These are phyloP conservation scores for Pseudozyma hubeiensis DNA, from an alignment of 1,284 basidiomycete species.

Conservation along the genomic window DNA sequence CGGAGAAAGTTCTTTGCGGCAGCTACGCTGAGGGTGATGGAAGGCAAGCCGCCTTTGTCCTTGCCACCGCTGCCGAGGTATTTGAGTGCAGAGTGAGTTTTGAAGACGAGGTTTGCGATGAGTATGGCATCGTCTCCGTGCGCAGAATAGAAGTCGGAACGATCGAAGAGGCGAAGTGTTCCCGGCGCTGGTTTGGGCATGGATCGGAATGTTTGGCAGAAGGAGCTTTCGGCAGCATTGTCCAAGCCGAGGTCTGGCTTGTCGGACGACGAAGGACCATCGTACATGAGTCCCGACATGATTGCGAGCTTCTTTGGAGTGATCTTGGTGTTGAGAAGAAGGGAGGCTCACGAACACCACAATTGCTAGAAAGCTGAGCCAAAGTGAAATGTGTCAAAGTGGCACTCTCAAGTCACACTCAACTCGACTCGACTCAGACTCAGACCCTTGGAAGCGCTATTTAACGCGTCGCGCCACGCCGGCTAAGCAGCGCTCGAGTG, in stretches of 20 bases:
- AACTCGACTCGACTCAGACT: slow-evolving; percentile 12
- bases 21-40: slow-evolving; percentile 81
- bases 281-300: slow-evolving; percentile 67
- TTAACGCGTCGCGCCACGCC: slow-evolving; percentile 38
- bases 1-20: slow-evolving; percentile 88
- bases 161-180: slow-evolving; percentile 66
- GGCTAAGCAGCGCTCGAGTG: background rate
- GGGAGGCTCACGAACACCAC: background rate
- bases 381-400: slow-evolving; percentile 18
- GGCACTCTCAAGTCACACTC: slow-evolving; percentile 12
- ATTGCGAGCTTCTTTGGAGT: slow-evolving; percentile 30
- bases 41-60: slow-evolving; percentile 53
- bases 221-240: slow-evolving; percentile 55
- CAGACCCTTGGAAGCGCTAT: too few relatives aligned
- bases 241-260: slow-evolving; percentile 60
- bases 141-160: slow-evolving; percentile 83
- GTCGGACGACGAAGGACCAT: slow-evolving; percentile 45
- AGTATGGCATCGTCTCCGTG: slow-evolving; percentile 90
- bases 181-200: slow-evolving; percentile 50
- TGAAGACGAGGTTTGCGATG: slow-evolving; percentile 81
- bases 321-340: slow-evolving; percentile 1
- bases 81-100: slow-evolving; percentile 67
- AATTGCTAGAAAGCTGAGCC: slow-evolving; percentile 1
- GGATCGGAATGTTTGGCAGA: slow-evolving; percentile 56
- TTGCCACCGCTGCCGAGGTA: slow-evolving; percentile 58